Percentiles rank a stretch among this genome's conserved stretches.
Evolutionary conservation across 208 protist genomes (phyloP).

Genomic region (Acanthamoeba lenticulata): DNA sequence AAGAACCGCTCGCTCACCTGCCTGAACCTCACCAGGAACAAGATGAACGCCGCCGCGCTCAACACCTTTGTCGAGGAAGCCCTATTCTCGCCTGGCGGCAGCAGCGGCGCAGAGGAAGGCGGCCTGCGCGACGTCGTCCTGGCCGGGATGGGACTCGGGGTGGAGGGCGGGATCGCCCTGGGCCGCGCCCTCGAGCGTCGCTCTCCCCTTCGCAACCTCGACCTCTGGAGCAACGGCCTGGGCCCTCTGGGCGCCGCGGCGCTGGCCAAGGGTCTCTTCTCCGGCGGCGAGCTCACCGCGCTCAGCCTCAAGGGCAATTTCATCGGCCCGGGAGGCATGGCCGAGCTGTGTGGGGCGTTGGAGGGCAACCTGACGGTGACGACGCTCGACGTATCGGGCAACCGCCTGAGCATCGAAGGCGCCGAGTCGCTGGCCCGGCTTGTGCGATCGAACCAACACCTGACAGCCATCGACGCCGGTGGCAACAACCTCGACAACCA

Average conservation of each 20-base stretch:
- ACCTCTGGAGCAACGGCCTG: slow-evolving; percentile 60
- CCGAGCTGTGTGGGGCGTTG: neutral
- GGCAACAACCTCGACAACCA: slow-evolving; percentile 59
- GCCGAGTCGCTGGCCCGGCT: neutral
- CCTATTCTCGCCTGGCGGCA: neutral
- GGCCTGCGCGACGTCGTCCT: neutral
- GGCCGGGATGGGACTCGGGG: neutral
- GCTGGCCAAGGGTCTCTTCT: neutral
- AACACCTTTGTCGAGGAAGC: neutral
- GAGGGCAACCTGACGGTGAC: slow-evolving; percentile 28
- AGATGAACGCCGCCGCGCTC: neutral
- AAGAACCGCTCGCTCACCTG: slow-evolving; percentile 9
- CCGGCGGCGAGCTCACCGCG: neutral
- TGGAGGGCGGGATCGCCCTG: neutral
- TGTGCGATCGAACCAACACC: neutral
- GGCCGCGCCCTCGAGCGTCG: neutral
- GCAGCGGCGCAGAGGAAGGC: neutral
- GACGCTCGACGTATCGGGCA: slow-evolving; percentile 89
- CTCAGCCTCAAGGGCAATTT: slow-evolving; percentile 54
- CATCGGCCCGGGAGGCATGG: slow-evolving; percentile 4
- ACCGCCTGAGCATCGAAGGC: slow-evolving; percentile 83
- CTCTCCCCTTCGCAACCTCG: neutral
- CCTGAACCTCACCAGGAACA: slow-evolving; percentile 10
- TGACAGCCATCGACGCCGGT: neutral
- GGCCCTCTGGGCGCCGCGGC: neutral